phyloP scores from a whole-genome alignment of 1,284 basidiomycete species.

The Hypsizygus ulmarius region DNA sequence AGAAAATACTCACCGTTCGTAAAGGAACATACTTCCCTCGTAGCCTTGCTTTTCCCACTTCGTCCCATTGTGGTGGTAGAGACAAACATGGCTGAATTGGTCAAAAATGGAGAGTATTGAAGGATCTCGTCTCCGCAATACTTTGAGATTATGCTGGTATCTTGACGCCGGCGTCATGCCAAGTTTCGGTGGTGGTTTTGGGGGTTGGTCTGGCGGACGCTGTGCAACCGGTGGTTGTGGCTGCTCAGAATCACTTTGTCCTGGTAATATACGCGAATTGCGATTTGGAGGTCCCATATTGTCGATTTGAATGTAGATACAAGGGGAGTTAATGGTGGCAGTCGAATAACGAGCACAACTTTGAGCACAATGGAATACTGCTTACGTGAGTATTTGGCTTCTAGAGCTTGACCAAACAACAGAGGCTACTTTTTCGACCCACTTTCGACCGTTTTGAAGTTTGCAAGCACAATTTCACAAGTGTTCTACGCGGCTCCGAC shows the following conservation, averaged over 20 bases:
- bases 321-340: neutral
- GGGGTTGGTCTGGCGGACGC: conserved; percentile 21
- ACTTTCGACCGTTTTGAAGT: neutral
- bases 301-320: conserved; percentile 10
- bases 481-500: neutral
- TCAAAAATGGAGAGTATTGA: conserved; percentile 79
- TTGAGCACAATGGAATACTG: conserved; percentile 3
- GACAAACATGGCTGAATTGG: conserved; percentile 82
- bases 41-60: conserved; percentile 84
- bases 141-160: conserved; percentile 80
- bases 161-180: conserved; percentile 57
- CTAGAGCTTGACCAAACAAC: neutral
- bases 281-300: conserved; percentile 31
- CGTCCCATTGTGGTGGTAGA: conserved; percentile 68
- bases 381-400: conserved; percentile 17
- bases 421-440: neutral
- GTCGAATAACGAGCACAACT: conserved; percentile 6
- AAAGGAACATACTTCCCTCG: conserved; percentile 89
- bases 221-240: conserved; percentile 18
- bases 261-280: conserved; percentile 14
- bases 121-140: conserved; percentile 77
- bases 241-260: conserved; percentile 12
- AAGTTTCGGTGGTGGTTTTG: conserved; percentile 23
- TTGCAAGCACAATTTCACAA: neutral
- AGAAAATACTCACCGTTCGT: conserved; percentile 60